A percentile compares a stretch with the other conserved stretches of the same genome.
These are phyloP conservation scores for Fusarium illudens DNA, from an alignment of 2,329 filamentous ascomycete genomes.

Conservation along the genomic window DNA sequence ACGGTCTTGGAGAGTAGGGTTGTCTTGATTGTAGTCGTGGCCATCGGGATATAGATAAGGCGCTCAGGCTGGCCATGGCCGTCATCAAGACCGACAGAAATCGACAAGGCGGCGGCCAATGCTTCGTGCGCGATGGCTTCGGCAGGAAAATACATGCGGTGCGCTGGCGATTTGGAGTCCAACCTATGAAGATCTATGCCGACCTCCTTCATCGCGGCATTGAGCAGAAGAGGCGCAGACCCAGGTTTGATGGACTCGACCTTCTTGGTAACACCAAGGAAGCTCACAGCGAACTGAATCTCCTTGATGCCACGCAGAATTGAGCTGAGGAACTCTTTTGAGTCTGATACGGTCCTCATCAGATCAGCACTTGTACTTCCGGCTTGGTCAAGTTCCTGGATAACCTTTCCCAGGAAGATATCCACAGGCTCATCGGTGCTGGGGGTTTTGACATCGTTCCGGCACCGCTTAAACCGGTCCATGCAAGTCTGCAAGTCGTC, in stretches of 20 bases:
- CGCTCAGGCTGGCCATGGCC: conserved; percentile 86
- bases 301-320: conserved; percentile 93
- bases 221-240: conserved; percentile 79
- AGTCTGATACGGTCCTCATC: conserved; percentile 87
- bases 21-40: conserved; percentile 92
- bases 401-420: conserved; percentile 74
- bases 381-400: conserved; percentile 75
- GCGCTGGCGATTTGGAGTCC: conserved; percentile 90
- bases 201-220: conserved; percentile 94
- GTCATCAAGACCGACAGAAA: conserved; percentile 91
- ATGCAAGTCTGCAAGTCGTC: conserved; percentile 80
- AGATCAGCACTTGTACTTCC: conserved; percentile 73
- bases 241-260: conserved; percentile 73
- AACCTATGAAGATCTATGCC: conserved; percentile 91
- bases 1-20: conserved; percentile 95
- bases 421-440: conserved; percentile 59
- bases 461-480: conserved; percentile 61
- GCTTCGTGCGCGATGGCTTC: conserved; percentile 96
- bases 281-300: conserved; percentile 93
- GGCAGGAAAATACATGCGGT: conserved; percentile 97
- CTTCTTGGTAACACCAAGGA: conserved; percentile 84
- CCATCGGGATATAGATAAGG: conserved; percentile 94
- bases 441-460: conserved; percentile 48
- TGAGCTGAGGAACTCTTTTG: conserved; percentile 90
- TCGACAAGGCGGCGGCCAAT: conserved; percentile 87